phyloP scores from a whole-genome alignment of 23 red algal genomes.

The Gracilaria gracilis region DNA sequence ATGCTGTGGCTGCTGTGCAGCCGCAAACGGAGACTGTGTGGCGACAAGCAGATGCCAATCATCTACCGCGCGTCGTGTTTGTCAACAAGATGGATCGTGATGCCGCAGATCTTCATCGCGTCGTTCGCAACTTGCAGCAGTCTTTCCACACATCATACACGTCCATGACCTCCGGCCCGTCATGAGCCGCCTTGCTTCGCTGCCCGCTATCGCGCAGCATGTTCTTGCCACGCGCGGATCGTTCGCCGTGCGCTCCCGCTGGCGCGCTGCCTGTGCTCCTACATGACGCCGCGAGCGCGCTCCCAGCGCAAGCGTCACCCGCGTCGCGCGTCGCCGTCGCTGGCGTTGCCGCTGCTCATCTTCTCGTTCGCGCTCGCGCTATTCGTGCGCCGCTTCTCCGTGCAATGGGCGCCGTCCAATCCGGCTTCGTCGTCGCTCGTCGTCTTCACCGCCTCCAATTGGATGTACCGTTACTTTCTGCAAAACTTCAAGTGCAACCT shows the following conservation, averaged over 20 bases:
- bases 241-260: neutral
- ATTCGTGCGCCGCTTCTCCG: neutral
- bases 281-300: conserved; percentile 4
- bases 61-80: too few species aligned
- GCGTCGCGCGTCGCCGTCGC: neutral
- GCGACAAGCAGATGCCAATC: too few species aligned
- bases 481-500: conserved; percentile 57
- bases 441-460: conserved; percentile 52
- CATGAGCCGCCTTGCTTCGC: too few species aligned
- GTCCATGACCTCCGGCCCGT: too few species aligned
- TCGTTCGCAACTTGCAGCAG: too few species aligned
- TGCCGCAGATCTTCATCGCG: too few species aligned
- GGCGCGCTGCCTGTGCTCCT: neutral
- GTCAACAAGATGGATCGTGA: too few species aligned
- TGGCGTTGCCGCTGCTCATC: neutral
- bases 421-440: neutral
- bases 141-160: too few species aligned
- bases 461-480: conserved; percentile 50
- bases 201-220: too few species aligned
- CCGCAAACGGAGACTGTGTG: too few species aligned
- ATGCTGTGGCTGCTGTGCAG: too few species aligned
- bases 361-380: neutral
- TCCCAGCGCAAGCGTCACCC: neutral
- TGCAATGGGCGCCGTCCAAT: neutral
- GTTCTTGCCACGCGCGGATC: too few species aligned